Conservation (phyloP, 257 asterid genomes). For the Solanum pimpinellifolium region DNA sequence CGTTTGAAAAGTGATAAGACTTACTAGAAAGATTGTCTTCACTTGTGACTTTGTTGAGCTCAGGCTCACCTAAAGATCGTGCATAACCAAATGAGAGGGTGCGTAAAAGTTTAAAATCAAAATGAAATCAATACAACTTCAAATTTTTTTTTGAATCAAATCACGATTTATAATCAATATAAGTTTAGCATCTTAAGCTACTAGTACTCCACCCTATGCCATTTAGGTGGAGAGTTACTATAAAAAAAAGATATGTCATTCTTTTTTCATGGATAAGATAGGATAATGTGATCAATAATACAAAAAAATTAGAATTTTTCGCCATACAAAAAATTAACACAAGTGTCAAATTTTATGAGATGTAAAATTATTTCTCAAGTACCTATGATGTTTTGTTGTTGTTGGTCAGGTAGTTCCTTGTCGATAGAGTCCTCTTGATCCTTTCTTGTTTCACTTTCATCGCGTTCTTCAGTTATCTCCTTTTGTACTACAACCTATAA, state of each 20-base stretch:
- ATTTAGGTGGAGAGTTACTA: neutral
- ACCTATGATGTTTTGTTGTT: neutral
- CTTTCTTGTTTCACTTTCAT: neutral
- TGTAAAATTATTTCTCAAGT: neutral
- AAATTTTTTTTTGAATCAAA: too few relatives aligned
- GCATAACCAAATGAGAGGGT: neutral
- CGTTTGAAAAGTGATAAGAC: neutral
- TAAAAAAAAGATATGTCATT: neutral
- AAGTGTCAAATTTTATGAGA: neutral
- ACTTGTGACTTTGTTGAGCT: neutral
- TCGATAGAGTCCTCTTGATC: neutral
- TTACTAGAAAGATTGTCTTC: neutral
- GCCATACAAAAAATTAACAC: neutral
- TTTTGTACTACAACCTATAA: neutral
- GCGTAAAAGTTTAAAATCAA: too few relatives aligned
- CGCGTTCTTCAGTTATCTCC: neutral
- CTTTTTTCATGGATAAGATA: neutral
- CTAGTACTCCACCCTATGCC: neutral
- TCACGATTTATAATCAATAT: too few relatives aligned
- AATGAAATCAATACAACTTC: too few relatives aligned
- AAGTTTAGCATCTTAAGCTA: neutral
- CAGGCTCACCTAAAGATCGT: neutral
- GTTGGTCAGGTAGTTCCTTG: neutral
- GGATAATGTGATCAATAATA: neutral
- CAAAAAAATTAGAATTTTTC: neutral